A percentile compares a stretch with the other conserved stretches of the same genome.
These are phyloP conservation scores for Macadamia integrifolia DNA, from an alignment of 164 flowering plant species.

Conservation along the genomic window DNA sequence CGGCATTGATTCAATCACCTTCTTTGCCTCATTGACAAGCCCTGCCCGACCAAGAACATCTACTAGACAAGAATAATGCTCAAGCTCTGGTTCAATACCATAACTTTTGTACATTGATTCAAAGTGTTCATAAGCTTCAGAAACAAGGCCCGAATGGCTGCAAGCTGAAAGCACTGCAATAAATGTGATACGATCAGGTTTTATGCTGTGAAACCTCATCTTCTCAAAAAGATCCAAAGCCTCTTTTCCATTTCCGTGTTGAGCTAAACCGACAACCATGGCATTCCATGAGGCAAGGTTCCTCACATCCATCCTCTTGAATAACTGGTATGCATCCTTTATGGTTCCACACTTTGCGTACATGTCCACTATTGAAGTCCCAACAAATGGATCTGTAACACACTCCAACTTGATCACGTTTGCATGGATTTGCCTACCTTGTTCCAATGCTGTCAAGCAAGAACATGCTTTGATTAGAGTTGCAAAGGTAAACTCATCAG, in stretches of 20 bases:
- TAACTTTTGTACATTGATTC: slow-evolving; percentile 30
- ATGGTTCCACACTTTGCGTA: slow-evolving; percentile 57
- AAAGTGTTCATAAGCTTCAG: slow-evolving; percentile 44
- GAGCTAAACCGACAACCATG: slow-evolving; percentile 56
- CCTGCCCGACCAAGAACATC: slow-evolving; percentile 75
- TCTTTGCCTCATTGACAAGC: slow-evolving; percentile 41
- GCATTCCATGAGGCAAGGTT: slow-evolving; percentile 53
- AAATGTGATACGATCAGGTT: slow-evolving; percentile 60
- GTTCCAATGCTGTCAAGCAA: slow-evolving; percentile 38
- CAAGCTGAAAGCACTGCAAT: slow-evolving; percentile 74
- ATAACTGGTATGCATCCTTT: slow-evolving; percentile 33
- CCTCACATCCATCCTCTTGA: slow-evolving; percentile 25
- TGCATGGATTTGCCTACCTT: slow-evolving; percentile 56
- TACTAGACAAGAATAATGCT: slow-evolving; percentile 64
- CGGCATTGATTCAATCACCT: slow-evolving; percentile 40
- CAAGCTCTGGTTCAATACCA: slow-evolving; percentile 42
- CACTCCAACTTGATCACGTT: slow-evolving; percentile 37
- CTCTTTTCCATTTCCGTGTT: slow-evolving; percentile 52
- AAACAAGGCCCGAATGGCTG: slow-evolving; percentile 50
- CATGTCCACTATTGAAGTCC: slow-evolving; percentile 56
- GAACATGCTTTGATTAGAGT: slow-evolving; percentile 57
- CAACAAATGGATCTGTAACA: slow-evolving; percentile 39
- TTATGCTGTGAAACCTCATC: slow-evolving; percentile 29
- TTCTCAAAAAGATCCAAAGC: slow-evolving; percentile 39
- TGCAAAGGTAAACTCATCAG: slow-evolving; percentile 26